phyloP scores from a whole-genome alignment of 78 protist genomes.

The Cyanophora paradoxa region DNA sequence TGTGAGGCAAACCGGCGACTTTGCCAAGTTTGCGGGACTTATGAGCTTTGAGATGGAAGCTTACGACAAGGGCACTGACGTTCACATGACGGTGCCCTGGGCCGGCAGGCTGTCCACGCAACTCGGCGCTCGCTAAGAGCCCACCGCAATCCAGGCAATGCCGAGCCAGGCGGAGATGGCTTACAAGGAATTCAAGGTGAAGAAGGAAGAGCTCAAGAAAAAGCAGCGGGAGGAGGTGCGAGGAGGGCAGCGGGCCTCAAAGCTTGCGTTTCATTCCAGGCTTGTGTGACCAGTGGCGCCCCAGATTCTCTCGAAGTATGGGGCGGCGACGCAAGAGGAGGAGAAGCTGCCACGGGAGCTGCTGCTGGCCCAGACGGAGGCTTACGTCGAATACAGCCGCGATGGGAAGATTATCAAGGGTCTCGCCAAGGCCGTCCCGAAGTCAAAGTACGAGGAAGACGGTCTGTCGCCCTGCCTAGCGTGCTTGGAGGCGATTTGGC shows the following conservation, averaged over 20 bases:
- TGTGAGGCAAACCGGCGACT: slow-evolving; percentile 70
- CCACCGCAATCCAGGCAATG: no score
- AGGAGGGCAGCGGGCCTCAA: neutral
- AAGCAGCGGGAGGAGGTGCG: neutral
- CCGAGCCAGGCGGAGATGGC: slow-evolving; percentile 74
- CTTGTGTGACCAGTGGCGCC: no score
- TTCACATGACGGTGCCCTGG: slow-evolving; percentile 33
- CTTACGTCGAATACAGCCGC: slow-evolving; percentile 79
- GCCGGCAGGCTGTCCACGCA: neutral
- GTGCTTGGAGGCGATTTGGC: neutral
- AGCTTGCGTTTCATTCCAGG: neutral
- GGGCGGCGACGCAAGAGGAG: slow-evolving; percentile 74
- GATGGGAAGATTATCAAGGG: slow-evolving; percentile 75
- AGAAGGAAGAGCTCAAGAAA: slow-evolving; percentile 36
- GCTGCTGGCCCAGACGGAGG: slow-evolving; percentile 76
- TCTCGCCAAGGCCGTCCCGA: slow-evolving; percentile 24
- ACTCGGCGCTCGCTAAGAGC: no score
- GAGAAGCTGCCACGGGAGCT: slow-evolving; percentile 37
- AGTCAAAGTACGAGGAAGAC: slow-evolving; percentile 81
- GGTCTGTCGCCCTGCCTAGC: no score
- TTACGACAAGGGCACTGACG: slow-evolving; percentile 47
- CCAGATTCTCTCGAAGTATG: slow-evolving; percentile 74
- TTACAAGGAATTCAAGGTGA: slow-evolving; percentile 34
- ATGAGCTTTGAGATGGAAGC: slow-evolving; percentile 73
- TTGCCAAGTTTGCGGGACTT: slow-evolving; percentile 51